phyloP scores from a whole-genome alignment of 306 rosid species.

The peach (Prunus persica) region DNA sequence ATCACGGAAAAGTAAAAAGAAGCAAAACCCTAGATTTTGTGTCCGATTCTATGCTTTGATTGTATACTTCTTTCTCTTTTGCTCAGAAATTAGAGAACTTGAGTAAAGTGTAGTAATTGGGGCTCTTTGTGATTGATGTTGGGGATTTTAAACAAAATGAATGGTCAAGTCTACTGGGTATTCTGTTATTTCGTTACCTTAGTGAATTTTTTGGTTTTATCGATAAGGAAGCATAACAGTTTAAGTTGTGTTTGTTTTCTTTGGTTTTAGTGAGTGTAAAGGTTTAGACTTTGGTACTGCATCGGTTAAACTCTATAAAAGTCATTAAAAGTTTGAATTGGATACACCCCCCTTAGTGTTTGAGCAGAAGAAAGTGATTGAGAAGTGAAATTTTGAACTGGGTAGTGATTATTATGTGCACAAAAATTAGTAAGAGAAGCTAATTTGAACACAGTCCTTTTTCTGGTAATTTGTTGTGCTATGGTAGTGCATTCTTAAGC shows the following conservation, averaged over 20 bases:
- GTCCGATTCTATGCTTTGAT: background rate
- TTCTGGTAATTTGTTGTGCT: conserved; percentile 7
- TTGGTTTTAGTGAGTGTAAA: background rate
- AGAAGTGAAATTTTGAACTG: background rate
- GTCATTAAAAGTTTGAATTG: too few species aligned
- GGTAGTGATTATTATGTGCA: background rate
- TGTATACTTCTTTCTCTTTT: background rate
- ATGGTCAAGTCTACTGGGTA: background rate
- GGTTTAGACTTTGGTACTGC: background rate
- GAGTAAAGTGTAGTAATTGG: background rate
- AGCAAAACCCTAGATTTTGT: conserved; percentile 21
- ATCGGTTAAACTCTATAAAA: background rate
- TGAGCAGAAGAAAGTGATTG: background rate
- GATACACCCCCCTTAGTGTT: background rate
- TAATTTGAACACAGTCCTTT: background rate
- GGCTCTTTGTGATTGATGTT: conserved; percentile 4
- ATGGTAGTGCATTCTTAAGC: background rate
- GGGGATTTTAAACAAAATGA: background rate
- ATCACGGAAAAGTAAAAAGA: background rate
- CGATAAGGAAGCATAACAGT: background rate
- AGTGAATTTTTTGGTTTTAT: background rate
- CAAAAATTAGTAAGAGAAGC: background rate
- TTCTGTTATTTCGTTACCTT: conserved; percentile 6
- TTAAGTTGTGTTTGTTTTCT: background rate
- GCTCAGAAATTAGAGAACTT: conserved; percentile 1